These are phyloP conservation scores for Heterococcus sp. DNA, from an alignment of 108 stramenopile species.

Conservation along the genomic window DNA sequence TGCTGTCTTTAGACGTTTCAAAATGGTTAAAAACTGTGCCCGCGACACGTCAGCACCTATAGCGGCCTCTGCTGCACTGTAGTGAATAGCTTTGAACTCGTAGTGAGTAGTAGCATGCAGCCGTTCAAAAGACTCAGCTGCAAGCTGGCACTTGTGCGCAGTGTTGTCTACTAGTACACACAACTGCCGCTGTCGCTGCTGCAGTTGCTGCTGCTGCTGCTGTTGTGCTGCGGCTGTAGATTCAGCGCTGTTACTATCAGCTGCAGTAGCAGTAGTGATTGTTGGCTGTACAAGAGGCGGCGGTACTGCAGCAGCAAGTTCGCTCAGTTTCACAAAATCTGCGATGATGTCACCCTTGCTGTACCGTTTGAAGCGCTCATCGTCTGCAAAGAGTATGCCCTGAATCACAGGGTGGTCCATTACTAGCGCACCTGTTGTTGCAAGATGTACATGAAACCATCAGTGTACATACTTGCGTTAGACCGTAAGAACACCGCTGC, in stretches of 20 bases:
- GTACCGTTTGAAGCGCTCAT: conserved; percentile 15
- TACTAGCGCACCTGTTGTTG: conserved; percentile 22
- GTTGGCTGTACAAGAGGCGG: not conserved
- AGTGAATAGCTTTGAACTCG: conserved; percentile 28
- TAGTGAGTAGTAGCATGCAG: not conserved
- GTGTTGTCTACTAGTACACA: conserved; percentile 43
- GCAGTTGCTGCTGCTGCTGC: not conserved
- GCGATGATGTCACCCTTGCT: conserved; percentile 42
- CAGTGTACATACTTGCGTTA: too few relatives aligned
- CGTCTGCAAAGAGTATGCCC: conserved; percentile 26
- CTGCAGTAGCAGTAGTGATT: not conserved
- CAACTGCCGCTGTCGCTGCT: not conserved
- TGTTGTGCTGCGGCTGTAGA: not conserved
- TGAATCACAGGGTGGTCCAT: conserved; percentile 16
- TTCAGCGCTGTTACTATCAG: not conserved
- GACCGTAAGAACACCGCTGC: too few relatives aligned
- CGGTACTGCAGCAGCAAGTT: not conserved
- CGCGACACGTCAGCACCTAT: not conserved
- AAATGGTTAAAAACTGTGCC: not conserved
- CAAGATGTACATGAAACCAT: too few relatives aligned
- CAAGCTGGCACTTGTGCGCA: conserved; percentile 22
- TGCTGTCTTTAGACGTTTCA: not conserved
- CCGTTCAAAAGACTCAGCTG: conserved; percentile 13
- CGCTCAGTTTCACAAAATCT: conserved; percentile 21
- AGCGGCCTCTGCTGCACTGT: conserved; percentile 20